Evolutionary conservation across 768 basidiomycete genomes (phyloP).

Genomic region (Cyclocybe cylindracea): DNA sequence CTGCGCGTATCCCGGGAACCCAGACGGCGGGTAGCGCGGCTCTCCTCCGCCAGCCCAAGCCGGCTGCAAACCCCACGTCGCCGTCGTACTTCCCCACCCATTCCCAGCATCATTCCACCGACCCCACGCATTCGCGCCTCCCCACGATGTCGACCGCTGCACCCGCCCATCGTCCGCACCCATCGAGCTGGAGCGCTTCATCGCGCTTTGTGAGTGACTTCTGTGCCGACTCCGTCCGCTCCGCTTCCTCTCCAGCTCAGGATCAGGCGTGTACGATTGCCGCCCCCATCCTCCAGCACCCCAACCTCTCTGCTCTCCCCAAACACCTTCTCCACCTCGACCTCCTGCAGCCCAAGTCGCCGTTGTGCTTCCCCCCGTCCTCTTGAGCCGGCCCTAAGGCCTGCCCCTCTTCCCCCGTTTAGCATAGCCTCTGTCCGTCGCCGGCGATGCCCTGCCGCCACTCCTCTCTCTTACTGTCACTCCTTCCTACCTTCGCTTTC

Average conservation of each 20-base stretch:
- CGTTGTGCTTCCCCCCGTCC: no score
- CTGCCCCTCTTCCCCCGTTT: no score
- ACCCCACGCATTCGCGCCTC: conserved; percentile 1
- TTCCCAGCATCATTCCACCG: neutral
- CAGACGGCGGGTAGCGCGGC: neutral
- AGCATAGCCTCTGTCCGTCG: no score
- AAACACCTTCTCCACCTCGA: conserved; percentile 2
- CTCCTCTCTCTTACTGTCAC: no score
- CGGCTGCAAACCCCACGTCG: neutral
- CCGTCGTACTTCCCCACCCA: no score
- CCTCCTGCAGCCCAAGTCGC: no score
- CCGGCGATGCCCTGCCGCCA: no score
- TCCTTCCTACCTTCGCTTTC: no score
- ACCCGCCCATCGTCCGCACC: conserved; percentile 7
- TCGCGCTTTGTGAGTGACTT: neutral
- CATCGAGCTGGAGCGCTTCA: conserved; percentile 20
- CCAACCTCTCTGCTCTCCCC: conserved; percentile 1
- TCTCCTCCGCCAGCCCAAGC: neutral
- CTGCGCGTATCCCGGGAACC: conserved; percentile 21
- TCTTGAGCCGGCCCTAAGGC: no score
- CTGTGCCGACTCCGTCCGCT: neutral
- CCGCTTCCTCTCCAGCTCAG: conserved; percentile 12
- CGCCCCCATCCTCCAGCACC: conserved; percentile 4
- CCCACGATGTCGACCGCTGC: conserved; percentile 20
- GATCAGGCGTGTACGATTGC: neutral